Conservation (phyloP, 1,284 basidiomycete species). For the Athelia psychrophila region DNA sequence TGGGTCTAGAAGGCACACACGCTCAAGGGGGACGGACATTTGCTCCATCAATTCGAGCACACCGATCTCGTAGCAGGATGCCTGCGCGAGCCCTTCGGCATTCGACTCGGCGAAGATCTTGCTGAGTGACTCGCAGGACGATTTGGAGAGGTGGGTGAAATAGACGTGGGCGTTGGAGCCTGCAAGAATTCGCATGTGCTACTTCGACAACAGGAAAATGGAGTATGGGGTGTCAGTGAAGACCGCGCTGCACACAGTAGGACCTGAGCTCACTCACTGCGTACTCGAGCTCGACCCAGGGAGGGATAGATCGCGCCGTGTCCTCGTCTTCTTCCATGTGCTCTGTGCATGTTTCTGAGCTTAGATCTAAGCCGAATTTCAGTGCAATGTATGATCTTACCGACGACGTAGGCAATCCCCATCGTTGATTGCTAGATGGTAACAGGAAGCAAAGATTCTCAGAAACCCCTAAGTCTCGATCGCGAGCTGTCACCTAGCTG, state of each 20-base stretch:
- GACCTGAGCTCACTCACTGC: slow-evolving; percentile 21
- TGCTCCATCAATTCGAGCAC: slow-evolving; percentile 66
- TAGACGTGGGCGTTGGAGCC: slow-evolving; percentile 63
- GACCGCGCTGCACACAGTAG: neutral
- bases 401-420: no score
- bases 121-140: slow-evolving; percentile 63
- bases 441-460: no score
- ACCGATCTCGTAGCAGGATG: slow-evolving; percentile 56
- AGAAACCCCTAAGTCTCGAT: no score
- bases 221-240: no score
- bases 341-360: slow-evolving; percentile 43
- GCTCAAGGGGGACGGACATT: slow-evolving; percentile 43
- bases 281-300: slow-evolving; percentile 90
- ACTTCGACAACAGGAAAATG: slow-evolving; percentile 6
- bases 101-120: slow-evolving; percentile 30
- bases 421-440: no score
- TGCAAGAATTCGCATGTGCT: slow-evolving; percentile 86
- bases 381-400: no score
- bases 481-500: no score
- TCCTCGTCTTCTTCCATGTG: slow-evolving; percentile 96
- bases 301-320: slow-evolving; percentile 66
- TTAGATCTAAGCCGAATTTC: no score
- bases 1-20: slow-evolving; percentile 88
- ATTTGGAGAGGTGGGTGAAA: slow-evolving; percentile 81
- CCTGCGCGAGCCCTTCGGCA: slow-evolving; percentile 37